These are phyloP conservation scores for Candida piceae DNA, from an alignment of 805 yeast species.

Conservation along the genomic window DNA sequence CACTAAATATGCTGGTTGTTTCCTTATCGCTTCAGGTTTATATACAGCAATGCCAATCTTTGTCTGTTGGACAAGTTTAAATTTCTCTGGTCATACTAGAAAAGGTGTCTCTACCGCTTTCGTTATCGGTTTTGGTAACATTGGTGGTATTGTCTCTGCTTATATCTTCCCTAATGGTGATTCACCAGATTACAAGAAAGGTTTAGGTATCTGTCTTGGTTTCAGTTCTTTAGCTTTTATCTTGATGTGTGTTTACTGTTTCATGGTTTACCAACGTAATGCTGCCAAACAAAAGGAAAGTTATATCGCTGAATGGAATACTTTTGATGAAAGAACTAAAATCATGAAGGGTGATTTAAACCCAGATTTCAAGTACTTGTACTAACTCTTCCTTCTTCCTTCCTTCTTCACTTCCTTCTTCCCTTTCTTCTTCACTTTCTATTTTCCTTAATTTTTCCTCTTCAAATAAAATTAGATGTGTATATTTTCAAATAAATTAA, in stretches of 20 bases:
- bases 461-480: no score
- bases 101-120: conserved; percentile 45
- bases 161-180: conserved; percentile 50
- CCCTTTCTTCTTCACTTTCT: not conserved
- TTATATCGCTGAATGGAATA: conserved; percentile 27
- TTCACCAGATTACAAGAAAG: conserved; percentile 55
- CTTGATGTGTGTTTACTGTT: conserved; percentile 29
- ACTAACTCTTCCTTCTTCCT: conserved; percentile 21
- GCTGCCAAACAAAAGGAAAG: conserved; percentile 30
- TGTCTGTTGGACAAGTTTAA: conserved; percentile 62
- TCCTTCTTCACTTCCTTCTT: not conserved
- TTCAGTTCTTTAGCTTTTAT: conserved; percentile 39
- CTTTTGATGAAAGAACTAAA: conserved; percentile 23
- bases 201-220: conserved; percentile 47
- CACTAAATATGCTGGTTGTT: conserved; percentile 60
- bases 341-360: conserved; percentile 33
- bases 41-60: conserved; percentile 66
- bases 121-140: conserved; percentile 68
- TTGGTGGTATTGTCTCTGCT: conserved; percentile 65
- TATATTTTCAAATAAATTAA: no score
- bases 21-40: conserved; percentile 52
- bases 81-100: conserved; percentile 58
- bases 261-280: conserved; percentile 29
- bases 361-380: conserved; percentile 44
- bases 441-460: no score